phyloP scores from a whole-genome alignment of 305 asterid genomes.

The Withania somnifera region DNA sequence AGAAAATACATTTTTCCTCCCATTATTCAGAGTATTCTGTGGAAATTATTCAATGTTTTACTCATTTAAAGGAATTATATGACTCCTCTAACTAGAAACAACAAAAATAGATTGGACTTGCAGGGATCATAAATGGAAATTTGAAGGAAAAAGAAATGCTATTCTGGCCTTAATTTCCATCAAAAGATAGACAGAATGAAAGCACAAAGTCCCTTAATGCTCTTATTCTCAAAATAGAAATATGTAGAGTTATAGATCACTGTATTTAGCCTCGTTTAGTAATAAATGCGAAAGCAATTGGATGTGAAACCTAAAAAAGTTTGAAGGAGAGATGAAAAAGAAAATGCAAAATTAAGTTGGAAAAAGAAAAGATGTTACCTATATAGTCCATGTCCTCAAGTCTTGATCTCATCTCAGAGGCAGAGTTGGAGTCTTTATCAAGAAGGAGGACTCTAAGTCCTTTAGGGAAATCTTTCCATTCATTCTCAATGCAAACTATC shows the following conservation, averaged over 20 bases:
- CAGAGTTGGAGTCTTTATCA: slow-evolving; percentile 17
- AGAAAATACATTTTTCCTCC: too few species aligned
- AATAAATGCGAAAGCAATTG: not conserved
- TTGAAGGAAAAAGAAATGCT: too few species aligned
- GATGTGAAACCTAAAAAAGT: not conserved
- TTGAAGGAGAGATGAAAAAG: not conserved
- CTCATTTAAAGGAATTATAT: too few species aligned
- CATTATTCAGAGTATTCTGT: too few species aligned
- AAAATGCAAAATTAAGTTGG: not conserved
- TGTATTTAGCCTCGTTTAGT: not conserved
- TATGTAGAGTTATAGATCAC: not conserved
- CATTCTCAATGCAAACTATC: slow-evolving; percentile 40
- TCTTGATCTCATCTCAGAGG: slow-evolving; percentile 23
- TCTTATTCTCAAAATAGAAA: not conserved
- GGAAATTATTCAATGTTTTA: too few species aligned
- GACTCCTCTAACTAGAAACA: too few species aligned
- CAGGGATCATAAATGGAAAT: too few species aligned
- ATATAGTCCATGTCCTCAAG: slow-evolving; percentile 35
- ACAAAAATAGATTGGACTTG: too few species aligned
- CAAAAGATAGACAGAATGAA: not conserved
- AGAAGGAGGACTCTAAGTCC: slow-evolving; percentile 37
- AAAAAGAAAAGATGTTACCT: slow-evolving; percentile 12
- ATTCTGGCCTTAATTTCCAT: not conserved
- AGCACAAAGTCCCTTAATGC: not conserved
- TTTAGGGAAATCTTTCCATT: slow-evolving; percentile 45